Evolutionary conservation across 805 yeast genomes (phyloP), one percentile per base, ranked within the genome.

Genomic region (Barnettozyma californica): DNA sequence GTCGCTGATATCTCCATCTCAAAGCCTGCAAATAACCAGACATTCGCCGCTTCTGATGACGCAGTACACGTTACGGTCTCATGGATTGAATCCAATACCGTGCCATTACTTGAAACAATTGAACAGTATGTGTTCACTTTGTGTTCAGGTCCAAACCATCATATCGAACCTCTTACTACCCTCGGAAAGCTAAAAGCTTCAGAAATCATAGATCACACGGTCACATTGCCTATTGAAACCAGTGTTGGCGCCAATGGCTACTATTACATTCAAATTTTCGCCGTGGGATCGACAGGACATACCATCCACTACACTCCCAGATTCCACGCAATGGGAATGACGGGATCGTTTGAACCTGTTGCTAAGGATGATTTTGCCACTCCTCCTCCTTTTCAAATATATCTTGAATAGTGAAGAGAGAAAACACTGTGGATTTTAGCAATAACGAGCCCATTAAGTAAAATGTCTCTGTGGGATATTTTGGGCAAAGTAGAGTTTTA

Each of bases 231-330:
- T 0, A 59, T 83, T 44, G 68, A 70, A 10, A 64, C 79, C 2
- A 47, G 68, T 21, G 59, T 60, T 10, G 84, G 79, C 34, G 80
- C 80, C 3, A 64, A 75, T 59, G 99, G 99, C 27, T 66, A 67
- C 51, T 92, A 78, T 66, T 87, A 70, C 64, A 64, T 92, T 54
- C 97, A 92, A 68, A 63, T 90, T 29, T 77, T 74, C 53, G 78
- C 88, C 1, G 48, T 55, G 9, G 49, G 63, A 2, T 52, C 63
- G 8, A 56, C 59, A 7, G 79, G 77, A 31, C 71, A 68, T 57
- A 75, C 88, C 1, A 79, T 80, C 54, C 85, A 83, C 61, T 88
- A 88, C 65, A 63, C 90, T 5, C 73, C 76, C 36, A 71, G 95
- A 58, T 84, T 91, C 68, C 51, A 63, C 25, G 68, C 92, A 51